phyloP scores from a whole-genome alignment of 208 protist genomes.

The Leishmania tropica region DNA sequence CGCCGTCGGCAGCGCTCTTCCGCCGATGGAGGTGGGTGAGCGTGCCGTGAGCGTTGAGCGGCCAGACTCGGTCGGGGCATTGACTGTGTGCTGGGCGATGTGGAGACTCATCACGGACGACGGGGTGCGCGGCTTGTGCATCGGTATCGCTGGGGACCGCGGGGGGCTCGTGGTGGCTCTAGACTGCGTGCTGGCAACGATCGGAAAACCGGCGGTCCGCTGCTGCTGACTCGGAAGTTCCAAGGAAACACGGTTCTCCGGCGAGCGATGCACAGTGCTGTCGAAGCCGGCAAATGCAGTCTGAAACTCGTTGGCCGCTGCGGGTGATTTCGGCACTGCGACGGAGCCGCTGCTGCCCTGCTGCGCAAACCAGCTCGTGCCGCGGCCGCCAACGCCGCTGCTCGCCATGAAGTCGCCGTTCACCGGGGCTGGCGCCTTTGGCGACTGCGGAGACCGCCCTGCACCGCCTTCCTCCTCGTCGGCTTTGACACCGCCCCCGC shows the following conservation, averaged over 20 bases:
- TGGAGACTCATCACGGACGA: background rate
- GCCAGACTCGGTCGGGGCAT: background rate
- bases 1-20: background rate
- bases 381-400: background rate
- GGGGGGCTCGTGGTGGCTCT: background rate
- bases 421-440: background rate
- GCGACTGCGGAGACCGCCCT: background rate
- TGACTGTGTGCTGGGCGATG: background rate
- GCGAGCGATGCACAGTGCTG: slow-evolving; percentile 12
- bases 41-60: background rate
- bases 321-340: background rate
- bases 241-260: background rate
- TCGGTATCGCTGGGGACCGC: background rate
- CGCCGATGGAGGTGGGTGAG: background rate
- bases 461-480: background rate
- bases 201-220: background rate
- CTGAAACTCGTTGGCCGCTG: slow-evolving; percentile 4
- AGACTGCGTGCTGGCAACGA: background rate
- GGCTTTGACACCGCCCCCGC: background rate
- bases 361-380: background rate
- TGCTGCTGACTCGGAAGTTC: background rate
- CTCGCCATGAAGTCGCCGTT: background rate
- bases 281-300: slow-evolving; percentile 24
- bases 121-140: background rate
- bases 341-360: background rate